Percentiles rank a stretch among this genome's conserved stretches.
These are phyloP conservation scores for Fusarium annulatum DNA, from an alignment of 2,329 filamentous ascomycete species.

Conservation along the genomic window DNA sequence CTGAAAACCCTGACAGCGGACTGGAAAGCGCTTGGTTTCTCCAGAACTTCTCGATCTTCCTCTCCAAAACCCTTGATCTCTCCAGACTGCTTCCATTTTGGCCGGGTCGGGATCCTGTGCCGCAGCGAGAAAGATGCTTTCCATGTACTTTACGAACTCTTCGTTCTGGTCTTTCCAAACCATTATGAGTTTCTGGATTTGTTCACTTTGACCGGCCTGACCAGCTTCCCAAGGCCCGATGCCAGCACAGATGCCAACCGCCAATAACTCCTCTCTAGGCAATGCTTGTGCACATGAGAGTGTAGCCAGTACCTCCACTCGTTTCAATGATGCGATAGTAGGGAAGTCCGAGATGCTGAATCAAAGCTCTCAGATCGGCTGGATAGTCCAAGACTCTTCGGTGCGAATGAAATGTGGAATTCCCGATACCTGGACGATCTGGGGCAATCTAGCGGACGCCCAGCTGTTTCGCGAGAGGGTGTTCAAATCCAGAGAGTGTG, in stretches of 20 bases:
- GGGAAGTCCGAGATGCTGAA: fast-evolving
- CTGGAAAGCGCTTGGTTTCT: background rate
- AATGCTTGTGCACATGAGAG: background rate
- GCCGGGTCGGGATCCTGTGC: background rate
- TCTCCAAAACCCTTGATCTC: background rate
- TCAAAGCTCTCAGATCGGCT: background rate
- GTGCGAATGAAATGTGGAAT: background rate
- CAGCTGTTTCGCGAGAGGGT: background rate
- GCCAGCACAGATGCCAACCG: background rate
- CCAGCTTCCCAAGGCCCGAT: background rate
- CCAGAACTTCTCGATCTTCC: background rate
- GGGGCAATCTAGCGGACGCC: background rate
- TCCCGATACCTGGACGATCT: conserved; percentile 2
- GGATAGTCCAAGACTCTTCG: conserved; percentile 1
- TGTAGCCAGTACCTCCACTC: background rate
- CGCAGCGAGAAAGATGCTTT: background rate
- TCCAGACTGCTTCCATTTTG: background rate
- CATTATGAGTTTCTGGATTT: background rate
- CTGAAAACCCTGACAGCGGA: background rate
- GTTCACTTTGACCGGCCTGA: background rate
- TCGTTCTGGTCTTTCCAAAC: background rate
- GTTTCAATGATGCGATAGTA: background rate
- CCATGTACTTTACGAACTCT: background rate
- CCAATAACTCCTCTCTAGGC: background rate
- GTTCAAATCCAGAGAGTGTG: background rate